Base-by-base conservation (phyloP, 1,284 basidiomycete genomes). In the Taiwanofungus camphoratus region DNA sequence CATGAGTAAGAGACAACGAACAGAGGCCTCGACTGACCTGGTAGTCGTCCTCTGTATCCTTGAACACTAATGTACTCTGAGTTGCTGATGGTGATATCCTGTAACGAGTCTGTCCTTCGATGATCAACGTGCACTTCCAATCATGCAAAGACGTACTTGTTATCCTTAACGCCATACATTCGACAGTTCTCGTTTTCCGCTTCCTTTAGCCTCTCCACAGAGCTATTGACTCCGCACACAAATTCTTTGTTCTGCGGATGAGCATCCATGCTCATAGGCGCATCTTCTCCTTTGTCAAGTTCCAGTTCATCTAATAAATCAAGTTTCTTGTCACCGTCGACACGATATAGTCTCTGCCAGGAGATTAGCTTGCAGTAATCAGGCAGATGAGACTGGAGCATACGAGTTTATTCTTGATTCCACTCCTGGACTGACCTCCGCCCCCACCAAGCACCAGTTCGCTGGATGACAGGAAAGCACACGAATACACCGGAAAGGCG, bases 351-450 rank as follows among this genome's bases (percentile, higher is more conserved):
- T 58, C 80, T 77, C 89, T 90, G 41, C 36, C 39, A 33, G 20
- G 29, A 44, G 33, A 26, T 29, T 37, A 39, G 21, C 24, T 41
- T 39, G 31, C n/a, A 21, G 40, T 47, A 31, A 22, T n/a, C 23
- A 44, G 31, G 33, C 21, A 26, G 31, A 31, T 15, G 30, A 4
- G 9, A 4, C n/a, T 20, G 19, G 23, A 8, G 70, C 83, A 52
- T 49, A 90, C 93, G 49, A 97, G 65, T 64, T 92, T 92, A 68
- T 97, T 97, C 69, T 90, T 90, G 51, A 97, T 87, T 2, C 93
- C 93, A 41, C 77, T 91, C 51, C 73, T 73, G 50, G 81, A 71
- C 50, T 70, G 77, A 16, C 94, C 93, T 1, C 93, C 93, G 20
- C 93, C 93, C 2, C 92, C 93, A 2, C 92, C 93, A 3, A 95